Evolutionary conservation across 805 yeast genomes (phyloP), one percentile per base, ranked within the genome.

Genomic region (Pichia kluyveri): DNA sequence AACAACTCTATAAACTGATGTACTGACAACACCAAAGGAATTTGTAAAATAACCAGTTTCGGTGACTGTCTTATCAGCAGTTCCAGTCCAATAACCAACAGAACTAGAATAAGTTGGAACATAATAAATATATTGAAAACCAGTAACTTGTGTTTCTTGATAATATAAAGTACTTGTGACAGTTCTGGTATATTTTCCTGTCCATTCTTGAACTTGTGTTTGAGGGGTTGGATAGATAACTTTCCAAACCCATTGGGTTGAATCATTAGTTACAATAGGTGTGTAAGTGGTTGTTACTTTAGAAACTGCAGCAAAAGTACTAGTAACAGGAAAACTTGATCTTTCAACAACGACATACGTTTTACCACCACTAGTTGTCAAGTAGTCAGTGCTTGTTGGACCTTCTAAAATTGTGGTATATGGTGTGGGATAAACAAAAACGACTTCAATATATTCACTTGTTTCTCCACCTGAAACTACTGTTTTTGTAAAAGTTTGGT

Each of bases 41-140:
- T 48, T 38, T 7, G 40, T 32, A 9, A 38, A 40, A 4, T 9
- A 28, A 23, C 26, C 26, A 5, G 37, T 23, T 18, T 39, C 19
- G 8, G 44, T 41, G 10, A 41, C 23, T 12, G 42, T 47, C 23
- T 31, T 37, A 11, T 19, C 34, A 32, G 36, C 27, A 30, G 34
- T 31, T 15, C 37, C 44, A 18, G 42, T 27, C 50, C 52, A 44
- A 17, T n/a, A 36, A n/a, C 28, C 28, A 26, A 43, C 23, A 12
- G 47, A 46, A 30, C 27, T 15, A 9, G 45, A 38, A 27, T 39
- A 44, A 12, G 45, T 40, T 26, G 47, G 50, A 19, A 43, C 44
- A 10, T 43, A 40, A 12, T 40, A 23, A 30, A 43, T 30, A 15
- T 41, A 41, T 30, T 41, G 40, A 40, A 37, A 27, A 17, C 36